phyloP scores from a whole-genome alignment of 164 flowering plant genomes.

The Taxillus chinensis region DNA sequence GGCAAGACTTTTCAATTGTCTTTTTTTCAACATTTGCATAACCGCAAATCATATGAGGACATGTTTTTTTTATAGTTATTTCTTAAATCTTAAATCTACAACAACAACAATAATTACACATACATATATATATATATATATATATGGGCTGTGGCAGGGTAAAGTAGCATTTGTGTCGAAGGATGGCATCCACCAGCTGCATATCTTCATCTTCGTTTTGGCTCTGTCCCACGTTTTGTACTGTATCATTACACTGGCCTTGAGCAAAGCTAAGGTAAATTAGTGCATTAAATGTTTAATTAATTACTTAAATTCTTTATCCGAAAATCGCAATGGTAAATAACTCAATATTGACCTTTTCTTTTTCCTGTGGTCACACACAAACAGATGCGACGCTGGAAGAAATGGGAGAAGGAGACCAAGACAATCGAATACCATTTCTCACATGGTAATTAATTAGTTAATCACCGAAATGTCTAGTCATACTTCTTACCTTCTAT shows the following conservation, averaged over 20 bases:
- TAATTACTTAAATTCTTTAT: not conserved
- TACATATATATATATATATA: no score
- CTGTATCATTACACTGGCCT: constrained; percentile 42
- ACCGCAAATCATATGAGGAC: not conserved
- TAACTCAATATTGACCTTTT: not conserved
- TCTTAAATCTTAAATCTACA: no score
- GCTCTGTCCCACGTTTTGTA: constrained; percentile 56
- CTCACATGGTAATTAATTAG: constrained; percentile 36
- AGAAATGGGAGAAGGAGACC: constrained; percentile 68
- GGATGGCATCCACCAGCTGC: constrained; percentile 61
- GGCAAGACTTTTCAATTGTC: constrained; percentile 14
- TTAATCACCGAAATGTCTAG: not conserved
- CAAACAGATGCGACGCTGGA: constrained; percentile 67
- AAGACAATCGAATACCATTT: constrained; percentile 51
- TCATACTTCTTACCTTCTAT: no score
- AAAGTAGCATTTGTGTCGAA: constrained; percentile 39
- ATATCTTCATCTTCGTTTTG: constrained; percentile 61
- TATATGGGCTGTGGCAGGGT: constrained; percentile 21
- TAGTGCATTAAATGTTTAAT: not conserved
- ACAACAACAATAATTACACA: no score
- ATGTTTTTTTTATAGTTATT: no score
- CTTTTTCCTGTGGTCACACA: not conserved
- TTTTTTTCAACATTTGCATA: not conserved
- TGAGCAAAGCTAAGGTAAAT: constrained; percentile 53
- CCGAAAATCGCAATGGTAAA: not conserved